Base-by-base conservation (phyloP, 163 green algal genomes). In the Coccomyxa subellipsoidea region DNA sequence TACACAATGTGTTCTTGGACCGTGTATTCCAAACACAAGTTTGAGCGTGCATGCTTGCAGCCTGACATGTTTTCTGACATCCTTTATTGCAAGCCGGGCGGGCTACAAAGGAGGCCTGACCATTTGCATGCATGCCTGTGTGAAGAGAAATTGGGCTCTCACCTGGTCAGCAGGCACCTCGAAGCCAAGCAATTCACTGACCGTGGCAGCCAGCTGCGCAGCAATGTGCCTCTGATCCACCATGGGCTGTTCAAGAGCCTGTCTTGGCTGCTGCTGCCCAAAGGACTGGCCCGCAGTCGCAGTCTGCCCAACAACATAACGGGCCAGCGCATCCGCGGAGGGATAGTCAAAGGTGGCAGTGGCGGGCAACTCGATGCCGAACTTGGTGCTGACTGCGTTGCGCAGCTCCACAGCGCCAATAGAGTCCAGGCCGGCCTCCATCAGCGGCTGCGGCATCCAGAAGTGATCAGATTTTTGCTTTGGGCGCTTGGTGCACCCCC, bases 321-420 rank as follows among this genome's bases (percentile, higher is more conserved):
- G n/a, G n/a, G 80, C 82, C 69, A 91, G 90, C 0, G 38, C 82
- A 0, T 85, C 76, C 2, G 97, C 81, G 23, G 94, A 93, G 38
- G 95, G 94, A 89, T 97, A 96, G 88, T 98, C 94, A 89, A 98
- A 98, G 12, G 94, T 87, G 47, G 97, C 81, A 0, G 95, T 98
- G 36, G 79, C 72, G 9, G 94, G 91, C 81, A 97, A 88, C 32
- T 84, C 73, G 37, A 94, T 25, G 38, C 82, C 84, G 29, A 97
- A 87, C 7, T 82, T 82, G 0, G 83, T 78, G 38, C 87, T 77
- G 40, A 98, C 81, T 0, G 85, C 89, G 86, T 97, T 96, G 66
- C 91, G 87, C 83, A 98, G 90, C 88, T 98, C 94, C 10, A 97
- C 94, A 27, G 93, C 88, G 0, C 90, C 93, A 69, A 98, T 87